These are phyloP conservation scores for Mrakia blollopis DNA, from an alignment of 768 basidiomycete genomes.

Conservation along the genomic window DNA sequence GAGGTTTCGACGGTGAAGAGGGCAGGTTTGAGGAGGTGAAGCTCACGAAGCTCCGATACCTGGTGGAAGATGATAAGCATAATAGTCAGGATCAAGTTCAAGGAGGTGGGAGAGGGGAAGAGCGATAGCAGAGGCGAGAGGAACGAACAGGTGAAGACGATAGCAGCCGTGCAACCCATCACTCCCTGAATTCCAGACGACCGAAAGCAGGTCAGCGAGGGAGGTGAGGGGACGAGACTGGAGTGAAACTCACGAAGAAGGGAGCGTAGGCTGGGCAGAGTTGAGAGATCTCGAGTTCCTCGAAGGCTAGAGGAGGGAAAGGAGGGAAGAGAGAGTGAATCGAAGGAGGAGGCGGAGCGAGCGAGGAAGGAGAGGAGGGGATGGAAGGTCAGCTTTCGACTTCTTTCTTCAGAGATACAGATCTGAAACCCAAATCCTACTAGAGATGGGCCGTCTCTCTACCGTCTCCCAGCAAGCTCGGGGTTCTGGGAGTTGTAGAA, in stretches of 20 bases:
- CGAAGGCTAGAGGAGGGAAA: conserved; percentile 19
- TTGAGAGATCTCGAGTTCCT: conserved; percentile 34
- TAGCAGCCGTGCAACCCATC: conserved; percentile 91
- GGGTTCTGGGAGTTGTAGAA: neutral
- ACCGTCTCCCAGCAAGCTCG: neutral
- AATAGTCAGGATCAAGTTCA: neutral
- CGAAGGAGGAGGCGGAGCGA: conserved; percentile 11
- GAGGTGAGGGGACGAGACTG: neutral
- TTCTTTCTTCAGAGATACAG: neutral
- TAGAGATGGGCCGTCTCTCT: neutral
- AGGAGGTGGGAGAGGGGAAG: neutral
- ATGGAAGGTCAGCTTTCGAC: neutral
- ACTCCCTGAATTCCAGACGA: neutral
- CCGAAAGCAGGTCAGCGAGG: neutral
- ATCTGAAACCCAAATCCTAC: neutral
- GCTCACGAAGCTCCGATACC: conserved; percentile 31
- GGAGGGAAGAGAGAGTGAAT: neutral
- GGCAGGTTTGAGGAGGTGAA: neutral
- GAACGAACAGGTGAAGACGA: conserved; percentile 93
- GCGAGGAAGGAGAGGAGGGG: conserved; percentile 1
- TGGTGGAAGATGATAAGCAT: neutral
- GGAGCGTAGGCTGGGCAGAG: conserved; percentile 75
- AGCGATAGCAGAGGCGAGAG: too few species aligned
- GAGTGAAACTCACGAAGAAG: conserved; percentile 61
- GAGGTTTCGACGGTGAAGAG: neutral